Percentiles rank a stretch among this genome's conserved stretches.
Evolutionary conservation across 768 basidiomycete species (phyloP).

Genomic region (Leccinum boreale): DNA sequence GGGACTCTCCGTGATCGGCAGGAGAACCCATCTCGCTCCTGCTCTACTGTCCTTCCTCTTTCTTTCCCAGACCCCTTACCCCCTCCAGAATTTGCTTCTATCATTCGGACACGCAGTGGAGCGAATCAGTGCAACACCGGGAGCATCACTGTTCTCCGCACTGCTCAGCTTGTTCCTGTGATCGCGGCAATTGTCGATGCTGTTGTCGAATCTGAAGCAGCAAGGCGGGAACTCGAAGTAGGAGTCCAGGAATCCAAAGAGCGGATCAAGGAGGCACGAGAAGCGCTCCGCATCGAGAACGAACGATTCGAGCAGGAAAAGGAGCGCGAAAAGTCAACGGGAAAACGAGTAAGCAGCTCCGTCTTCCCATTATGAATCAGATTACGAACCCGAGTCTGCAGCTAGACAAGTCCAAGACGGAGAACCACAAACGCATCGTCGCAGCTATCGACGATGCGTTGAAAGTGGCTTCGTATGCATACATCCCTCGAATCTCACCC

Average conservation of each 20-base stretch:
- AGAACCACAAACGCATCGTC: conserved; percentile 48
- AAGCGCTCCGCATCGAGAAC: conserved; percentile 37
- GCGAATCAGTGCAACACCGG: conserved; percentile 25
- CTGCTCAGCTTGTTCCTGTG: conserved; percentile 68
- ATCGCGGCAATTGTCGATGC: conserved; percentile 56
- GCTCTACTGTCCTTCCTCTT: conserved; percentile 18
- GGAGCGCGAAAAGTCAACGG: conserved; percentile 55
- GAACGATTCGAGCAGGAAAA: conserved; percentile 31
- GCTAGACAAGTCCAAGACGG: conserved; percentile 44
- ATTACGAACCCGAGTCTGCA: conserved; percentile 6
- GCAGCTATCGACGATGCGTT: conserved; percentile 51
- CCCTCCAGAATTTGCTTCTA: conserved; percentile 41
- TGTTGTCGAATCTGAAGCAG: conserved; percentile 41
- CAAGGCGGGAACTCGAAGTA: conserved; percentile 61
- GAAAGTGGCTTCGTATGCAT: conserved; percentile 46
- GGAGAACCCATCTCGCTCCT: conserved; percentile 15
- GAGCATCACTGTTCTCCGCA: conserved; percentile 34
- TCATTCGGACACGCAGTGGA: conserved; percentile 48
- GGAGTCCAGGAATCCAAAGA: conserved; percentile 58
- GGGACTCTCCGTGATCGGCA: conserved; percentile 41
- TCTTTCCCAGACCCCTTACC: conserved; percentile 58
- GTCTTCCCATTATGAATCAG: background rate
- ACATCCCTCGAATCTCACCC: conserved; percentile 50
- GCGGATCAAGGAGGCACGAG: conserved; percentile 45
- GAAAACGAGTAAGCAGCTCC: conserved; percentile 16